A percentile compares a stretch with the other conserved stretches of the same genome.
Evolutionary conservation across 495 filamentous ascomycete genomes (phyloP).

Genomic region (Margaritispora aquatica): DNA sequence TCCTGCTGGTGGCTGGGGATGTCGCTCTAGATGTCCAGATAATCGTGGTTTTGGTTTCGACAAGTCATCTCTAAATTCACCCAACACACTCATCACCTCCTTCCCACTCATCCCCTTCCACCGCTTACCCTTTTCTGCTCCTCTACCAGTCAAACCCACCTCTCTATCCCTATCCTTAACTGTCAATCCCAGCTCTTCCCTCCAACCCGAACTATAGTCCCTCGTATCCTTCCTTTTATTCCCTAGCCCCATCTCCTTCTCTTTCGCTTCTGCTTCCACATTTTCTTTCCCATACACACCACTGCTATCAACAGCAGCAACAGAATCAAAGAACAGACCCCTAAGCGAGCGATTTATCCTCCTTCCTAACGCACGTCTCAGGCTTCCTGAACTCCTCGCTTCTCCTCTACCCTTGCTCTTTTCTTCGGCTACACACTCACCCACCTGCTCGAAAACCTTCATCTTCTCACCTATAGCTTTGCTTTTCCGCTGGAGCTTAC

Average conservation of each 20-base stretch:
- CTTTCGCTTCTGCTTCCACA: not conserved
- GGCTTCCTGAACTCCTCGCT: not conserved
- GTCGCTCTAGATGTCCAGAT: no score
- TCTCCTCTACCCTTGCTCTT: not conserved
- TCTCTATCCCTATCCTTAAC: not conserved
- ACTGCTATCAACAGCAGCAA: no score
- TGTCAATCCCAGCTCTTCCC: not conserved
- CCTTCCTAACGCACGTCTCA: not conserved
- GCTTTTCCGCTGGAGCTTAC: not conserved
- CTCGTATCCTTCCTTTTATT: not conserved
- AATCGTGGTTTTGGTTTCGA: no score
- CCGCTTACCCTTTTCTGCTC: not conserved
- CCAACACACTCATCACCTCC: not conserved
- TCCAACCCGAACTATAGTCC: not conserved
- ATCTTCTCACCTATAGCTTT: conserved; percentile 9
- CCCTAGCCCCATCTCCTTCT: not conserved
- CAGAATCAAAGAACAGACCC: conserved; percentile 27
- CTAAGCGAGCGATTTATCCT: conserved; percentile 14
- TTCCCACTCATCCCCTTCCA: conserved; percentile 6
- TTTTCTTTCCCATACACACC: conserved; percentile 11
- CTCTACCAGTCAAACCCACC: not conserved
- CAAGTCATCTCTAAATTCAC: conserved; percentile 6
- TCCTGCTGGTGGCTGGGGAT: no score
- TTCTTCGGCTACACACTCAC: not conserved
- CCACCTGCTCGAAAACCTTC: conserved; percentile 4